Conservation (phyloP, 1,284 basidiomycete genomes). For the Rhodotorula sp. region DNA sequence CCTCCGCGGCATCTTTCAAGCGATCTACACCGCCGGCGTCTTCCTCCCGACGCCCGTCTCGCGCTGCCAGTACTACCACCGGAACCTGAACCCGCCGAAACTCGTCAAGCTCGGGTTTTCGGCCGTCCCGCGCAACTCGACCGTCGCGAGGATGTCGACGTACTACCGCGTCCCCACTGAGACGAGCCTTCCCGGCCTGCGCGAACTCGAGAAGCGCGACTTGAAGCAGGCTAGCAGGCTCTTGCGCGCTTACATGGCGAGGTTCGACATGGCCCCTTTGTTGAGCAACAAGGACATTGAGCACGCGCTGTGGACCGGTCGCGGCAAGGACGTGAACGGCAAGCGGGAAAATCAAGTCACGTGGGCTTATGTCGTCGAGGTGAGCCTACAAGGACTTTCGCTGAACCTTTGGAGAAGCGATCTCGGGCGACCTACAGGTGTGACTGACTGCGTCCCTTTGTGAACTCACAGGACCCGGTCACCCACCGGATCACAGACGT, state of each 20-base stretch:
- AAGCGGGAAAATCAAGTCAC: slow-evolving; percentile 72
- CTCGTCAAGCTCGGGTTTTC: slow-evolving; percentile 89
- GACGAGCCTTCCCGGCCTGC: slow-evolving; percentile 63
- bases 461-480: slow-evolving; percentile 63
- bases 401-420: too few relatives aligned
- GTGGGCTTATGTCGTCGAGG: slow-evolving; percentile 97
- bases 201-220: slow-evolving; percentile 85
- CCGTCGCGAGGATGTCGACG: slow-evolving; percentile 78
- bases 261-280: slow-evolving; percentile 80
- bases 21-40: slow-evolving; percentile 92
- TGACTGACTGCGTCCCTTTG: not conserved
- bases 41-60: slow-evolving; percentile 86
- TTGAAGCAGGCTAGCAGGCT: slow-evolving; percentile 69
- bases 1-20: slow-evolving; percentile 88
- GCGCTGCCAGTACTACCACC: slow-evolving; percentile 80
- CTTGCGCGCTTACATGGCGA: slow-evolving; percentile 74
- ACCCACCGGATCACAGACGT: slow-evolving; percentile 87
- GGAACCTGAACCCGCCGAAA: slow-evolving; percentile 86
- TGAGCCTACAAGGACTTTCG: too few relatives aligned
- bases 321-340: slow-evolving; percentile 58
- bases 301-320: slow-evolving; percentile 85
- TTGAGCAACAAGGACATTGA: slow-evolving; percentile 76
- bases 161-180: slow-evolving; percentile 63
- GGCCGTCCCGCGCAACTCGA: slow-evolving; percentile 77
- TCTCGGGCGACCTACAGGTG: not conserved